These are phyloP conservation scores for Magnolia kwangsiensis DNA, from an alignment of 164 flowering plant genomes.

Conservation along the genomic window DNA sequence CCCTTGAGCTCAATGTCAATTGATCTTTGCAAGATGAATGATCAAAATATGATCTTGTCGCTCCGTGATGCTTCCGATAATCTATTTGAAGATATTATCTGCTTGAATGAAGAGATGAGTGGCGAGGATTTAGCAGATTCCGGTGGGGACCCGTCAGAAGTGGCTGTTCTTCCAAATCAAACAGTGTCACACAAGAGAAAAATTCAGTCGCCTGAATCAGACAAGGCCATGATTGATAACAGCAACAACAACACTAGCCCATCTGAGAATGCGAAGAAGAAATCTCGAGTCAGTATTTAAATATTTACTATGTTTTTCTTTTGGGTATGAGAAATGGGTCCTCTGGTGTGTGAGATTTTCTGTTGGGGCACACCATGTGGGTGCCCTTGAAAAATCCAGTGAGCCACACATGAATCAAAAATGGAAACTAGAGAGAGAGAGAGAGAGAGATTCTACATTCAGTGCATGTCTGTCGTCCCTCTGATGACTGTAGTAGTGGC, in stretches of 20 bases:
- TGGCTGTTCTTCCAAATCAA: constrained; percentile 12
- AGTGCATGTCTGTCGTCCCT: no score
- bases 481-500: no score
- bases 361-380: no score
- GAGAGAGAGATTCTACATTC: no score
- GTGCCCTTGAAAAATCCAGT: no score
- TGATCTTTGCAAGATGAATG: constrained; percentile 34
- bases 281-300: constrained; percentile 39
- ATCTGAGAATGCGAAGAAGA: constrained; percentile 43
- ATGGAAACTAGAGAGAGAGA: no score
- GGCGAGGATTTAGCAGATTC: constrained; percentile 23
- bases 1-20: constrained; percentile 21
- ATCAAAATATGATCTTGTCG: constrained; percentile 15
- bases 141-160: constrained; percentile 12
- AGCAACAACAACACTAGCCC: constrained; percentile 5
- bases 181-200: constrained; percentile 21
- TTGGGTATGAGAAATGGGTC: background rate
- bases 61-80: constrained; percentile 12
- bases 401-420: no score
- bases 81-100: constrained; percentile 26
- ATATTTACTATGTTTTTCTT: background rate
- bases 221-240: constrained; percentile 12
- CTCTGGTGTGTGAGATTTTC: no score
- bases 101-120: constrained; percentile 30
- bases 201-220: constrained; percentile 9